Conservation (phyloP, 1,139 yeast species). For the Blastobotrys capitulatus region DNA sequence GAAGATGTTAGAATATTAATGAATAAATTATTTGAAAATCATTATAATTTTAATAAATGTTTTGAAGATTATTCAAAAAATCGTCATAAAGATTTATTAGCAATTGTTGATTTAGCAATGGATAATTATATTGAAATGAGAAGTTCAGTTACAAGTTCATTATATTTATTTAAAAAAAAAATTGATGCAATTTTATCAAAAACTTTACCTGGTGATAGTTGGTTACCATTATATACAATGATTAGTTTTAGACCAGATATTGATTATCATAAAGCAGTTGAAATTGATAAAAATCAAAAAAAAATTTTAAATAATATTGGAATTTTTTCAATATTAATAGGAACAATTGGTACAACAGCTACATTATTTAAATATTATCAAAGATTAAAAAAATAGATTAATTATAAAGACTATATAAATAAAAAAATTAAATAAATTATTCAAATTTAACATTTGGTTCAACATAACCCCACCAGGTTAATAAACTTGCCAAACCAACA, state of each 20-base stretch:
- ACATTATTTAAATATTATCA: not conserved
- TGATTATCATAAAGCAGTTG: constrained; percentile 64
- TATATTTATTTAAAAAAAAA: constrained; percentile 59
- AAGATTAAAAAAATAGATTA: not conserved
- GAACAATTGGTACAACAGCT: not conserved
- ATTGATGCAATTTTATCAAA: constrained; percentile 63
- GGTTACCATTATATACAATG: constrained; percentile 92
- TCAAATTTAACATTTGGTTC: constrained; percentile 4
- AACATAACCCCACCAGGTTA: constrained; percentile 34
- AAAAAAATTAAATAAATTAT: not conserved
- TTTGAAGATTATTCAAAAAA: constrained; percentile 51
- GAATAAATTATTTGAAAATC: constrained; percentile 40
- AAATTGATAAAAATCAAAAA: constrained; percentile 43
- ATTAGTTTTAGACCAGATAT: constrained; percentile 84
- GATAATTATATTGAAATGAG: constrained; percentile 87
- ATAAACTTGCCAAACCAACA: constrained; percentile 37
- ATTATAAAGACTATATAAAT: not conserved
- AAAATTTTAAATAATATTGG: constrained; percentile 4
- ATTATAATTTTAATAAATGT: constrained; percentile 44
- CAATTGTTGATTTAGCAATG: constrained; percentile 75
- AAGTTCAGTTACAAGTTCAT: constrained; percentile 61
- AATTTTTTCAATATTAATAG: not conserved
- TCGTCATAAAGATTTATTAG: constrained; percentile 62
- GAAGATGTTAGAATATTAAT: constrained; percentile 76
- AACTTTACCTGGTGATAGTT: constrained; percentile 44